Evolutionary conservation across 192 early-diverging fungal species (phyloP).

Genomic region (Chytriomyces hyalinus): DNA sequence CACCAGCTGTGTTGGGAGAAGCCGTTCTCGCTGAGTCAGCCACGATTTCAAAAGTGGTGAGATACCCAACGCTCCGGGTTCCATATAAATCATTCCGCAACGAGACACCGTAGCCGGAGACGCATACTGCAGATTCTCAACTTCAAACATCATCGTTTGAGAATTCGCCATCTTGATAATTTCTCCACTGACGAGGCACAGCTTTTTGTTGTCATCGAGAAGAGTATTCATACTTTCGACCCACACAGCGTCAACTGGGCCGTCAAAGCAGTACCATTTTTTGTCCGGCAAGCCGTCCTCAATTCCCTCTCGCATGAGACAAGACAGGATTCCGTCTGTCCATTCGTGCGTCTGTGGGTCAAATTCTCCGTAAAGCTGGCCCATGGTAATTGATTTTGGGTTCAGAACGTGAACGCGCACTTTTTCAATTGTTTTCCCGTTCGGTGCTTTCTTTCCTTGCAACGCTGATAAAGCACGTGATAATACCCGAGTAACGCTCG

Average conservation of each 20-base stretch:
- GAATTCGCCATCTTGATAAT: conserved; percentile 68
- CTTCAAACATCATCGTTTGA: conserved; percentile 72
- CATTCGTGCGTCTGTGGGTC: conserved; percentile 68
- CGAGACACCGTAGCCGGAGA: conserved; percentile 70
- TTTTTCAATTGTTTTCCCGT: conserved; percentile 58
- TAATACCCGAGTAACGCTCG: conserved; percentile 56
- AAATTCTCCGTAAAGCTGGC: conserved; percentile 69
- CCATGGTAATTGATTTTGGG: conserved; percentile 72
- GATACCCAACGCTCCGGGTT: conserved; percentile 63
- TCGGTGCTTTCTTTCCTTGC: conserved; percentile 55
- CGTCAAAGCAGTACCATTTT: conserved; percentile 72
- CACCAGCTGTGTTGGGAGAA: conserved; percentile 37
- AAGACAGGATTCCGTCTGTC: conserved; percentile 66
- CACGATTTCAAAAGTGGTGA: conserved; percentile 59
- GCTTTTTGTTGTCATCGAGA: conserved; percentile 70
- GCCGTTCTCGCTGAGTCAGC: conserved; percentile 47
- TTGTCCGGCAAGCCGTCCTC: conserved; percentile 63
- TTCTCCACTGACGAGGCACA: conserved; percentile 66
- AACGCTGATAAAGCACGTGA: conserved; percentile 50
- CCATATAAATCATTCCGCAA: conserved; percentile 74
- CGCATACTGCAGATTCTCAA: conserved; percentile 63
- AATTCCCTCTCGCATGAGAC: conserved; percentile 62
- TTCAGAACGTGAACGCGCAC: conserved; percentile 62
- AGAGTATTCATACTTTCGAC: conserved; percentile 69
- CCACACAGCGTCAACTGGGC: conserved; percentile 71